Conservation (phyloP, 1,139 yeast genomes). For the Diutina pseudorugosa region DNA sequence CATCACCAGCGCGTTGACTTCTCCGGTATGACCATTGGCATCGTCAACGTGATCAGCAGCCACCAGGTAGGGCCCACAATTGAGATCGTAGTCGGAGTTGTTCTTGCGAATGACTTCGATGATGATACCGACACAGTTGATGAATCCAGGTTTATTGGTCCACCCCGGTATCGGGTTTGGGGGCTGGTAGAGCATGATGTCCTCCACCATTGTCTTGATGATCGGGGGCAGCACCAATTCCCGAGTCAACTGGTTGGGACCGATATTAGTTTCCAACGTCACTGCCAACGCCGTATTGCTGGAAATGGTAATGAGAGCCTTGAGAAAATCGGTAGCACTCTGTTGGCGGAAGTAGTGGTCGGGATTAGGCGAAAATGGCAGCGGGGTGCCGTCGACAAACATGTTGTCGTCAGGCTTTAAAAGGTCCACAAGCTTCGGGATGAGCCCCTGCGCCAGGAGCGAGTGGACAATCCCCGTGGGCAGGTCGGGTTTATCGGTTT, state of each 20-base stretch:
- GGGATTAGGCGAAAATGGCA: slow-evolving; percentile 4
- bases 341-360: slow-evolving; percentile 56
- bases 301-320: slow-evolving; percentile 86
- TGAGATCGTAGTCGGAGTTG: slow-evolving; percentile 35
- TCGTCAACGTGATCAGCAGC: slow-evolving; percentile 14
- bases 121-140: slow-evolving; percentile 35
- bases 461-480: slow-evolving; percentile 52
- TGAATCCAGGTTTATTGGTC: slow-evolving; percentile 34
- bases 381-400: slow-evolving; percentile 4
- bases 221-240: slow-evolving; percentile 30
- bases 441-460: slow-evolving; percentile 36
- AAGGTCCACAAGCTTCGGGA: slow-evolving; percentile 39
- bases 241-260: slow-evolving; percentile 32
- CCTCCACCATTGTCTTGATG: slow-evolving; percentile 25
- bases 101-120: slow-evolving; percentile 36
- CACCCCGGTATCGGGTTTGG: slow-evolving; percentile 7
- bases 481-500: slow-evolving; percentile 52
- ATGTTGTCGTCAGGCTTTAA: slow-evolving; percentile 33
- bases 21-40: slow-evolving; percentile 21
- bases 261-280: slow-evolving; percentile 35
- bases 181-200: slow-evolving; percentile 23
- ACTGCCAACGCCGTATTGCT: slow-evolving; percentile 48
- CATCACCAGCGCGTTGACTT: slow-evolving; percentile 31
- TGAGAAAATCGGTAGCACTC: slow-evolving; percentile 90
- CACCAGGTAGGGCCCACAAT: slow-evolving; percentile 30